Base-by-base conservation (phyloP, 75 land plant genomes). In the Selaginella moellendorffii region DNA sequence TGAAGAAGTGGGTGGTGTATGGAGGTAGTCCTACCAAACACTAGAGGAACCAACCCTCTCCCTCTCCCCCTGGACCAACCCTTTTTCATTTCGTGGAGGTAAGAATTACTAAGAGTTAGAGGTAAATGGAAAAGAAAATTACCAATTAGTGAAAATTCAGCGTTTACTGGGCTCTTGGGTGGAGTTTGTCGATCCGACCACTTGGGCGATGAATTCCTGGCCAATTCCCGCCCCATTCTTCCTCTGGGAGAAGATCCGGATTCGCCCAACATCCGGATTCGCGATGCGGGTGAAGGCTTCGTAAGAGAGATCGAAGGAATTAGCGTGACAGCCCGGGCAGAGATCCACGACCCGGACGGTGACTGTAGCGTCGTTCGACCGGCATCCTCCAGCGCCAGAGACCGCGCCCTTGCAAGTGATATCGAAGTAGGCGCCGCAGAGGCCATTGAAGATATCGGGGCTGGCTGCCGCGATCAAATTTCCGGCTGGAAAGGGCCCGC, bases 381-480 rank as follows among this genome's bases (percentile, higher is more conserved):
- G 25, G 20, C 61, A 8, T 20, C 28, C 68, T n/a, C n/a, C n/a
- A 24, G 1, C 18, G 1, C 68, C 68, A 2, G 24, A 24, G 19
- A 14, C 20, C 10, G 68, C 62, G 53, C 84, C 80, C 26, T 70
- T 54, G 65, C 87, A 84, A 12, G 78, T 67, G 8, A 84, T 78
- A 25, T 65, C 25, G 51, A 78, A 84, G 27, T 52, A 59, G 30
- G 71, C 53, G 2, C 87, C 87, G 51, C 87, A 84, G 0, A 82
- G 58, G 31, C 69, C 69, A 72, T 84, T 74, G 79, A 72, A 84
- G 28, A 81, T 65, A 9, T 67, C 79, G 24, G 70, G 68, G 2
- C 81, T 78, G 19, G 79, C 84, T 52, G 81, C 69, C 10, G 71
- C 87, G 46, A 84, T 75, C 27, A 78, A 2, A 59, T 65, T 62